These are phyloP conservation scores for Paratinospora sagittata DNA, from an alignment of 164 flowering plant genomes.

Conservation along the genomic window DNA sequence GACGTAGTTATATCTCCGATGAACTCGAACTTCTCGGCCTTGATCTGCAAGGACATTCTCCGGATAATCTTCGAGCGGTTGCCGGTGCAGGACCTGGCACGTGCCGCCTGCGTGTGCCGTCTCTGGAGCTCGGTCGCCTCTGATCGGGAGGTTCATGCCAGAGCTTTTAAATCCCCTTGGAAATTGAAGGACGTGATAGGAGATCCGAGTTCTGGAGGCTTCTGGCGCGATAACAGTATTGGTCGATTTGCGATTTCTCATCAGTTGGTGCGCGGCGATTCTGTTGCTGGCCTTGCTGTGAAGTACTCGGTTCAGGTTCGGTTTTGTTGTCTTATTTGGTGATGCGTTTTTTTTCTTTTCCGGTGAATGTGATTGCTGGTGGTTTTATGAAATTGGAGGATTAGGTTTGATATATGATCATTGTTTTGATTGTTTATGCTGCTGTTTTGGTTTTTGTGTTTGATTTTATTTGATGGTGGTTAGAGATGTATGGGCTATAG, in stretches of 20 bases:
- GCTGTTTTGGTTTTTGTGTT: neutral
- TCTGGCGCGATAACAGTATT: slow-evolving; percentile 79
- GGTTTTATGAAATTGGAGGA: no score
- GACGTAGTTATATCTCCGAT: slow-evolving; percentile 49
- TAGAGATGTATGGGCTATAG: neutral
- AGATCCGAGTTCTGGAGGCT: slow-evolving; percentile 51
- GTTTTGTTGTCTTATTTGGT: no score
- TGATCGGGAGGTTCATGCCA: slow-evolving; percentile 45
- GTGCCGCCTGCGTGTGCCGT: slow-evolving; percentile 83
- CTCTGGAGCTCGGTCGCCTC: slow-evolving; percentile 63
- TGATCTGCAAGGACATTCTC: slow-evolving; percentile 58
- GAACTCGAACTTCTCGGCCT: slow-evolving; percentile 63
- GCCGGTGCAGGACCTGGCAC: slow-evolving; percentile 60
- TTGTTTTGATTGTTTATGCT: neutral
- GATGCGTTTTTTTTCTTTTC: neutral
- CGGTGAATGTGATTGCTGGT: neutral
- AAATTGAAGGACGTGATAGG: slow-evolving; percentile 62
- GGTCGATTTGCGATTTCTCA: slow-evolving; percentile 76
- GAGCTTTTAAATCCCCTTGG: slow-evolving; percentile 71
- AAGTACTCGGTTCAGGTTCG: slow-evolving; percentile 87
- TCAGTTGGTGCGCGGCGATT: slow-evolving; percentile 49
- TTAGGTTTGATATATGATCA: no score
- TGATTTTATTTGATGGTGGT: neutral
- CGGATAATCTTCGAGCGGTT: slow-evolving; percentile 57
- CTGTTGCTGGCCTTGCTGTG: slow-evolving; percentile 84